Evolutionary conservation across 208 protist genomes (phyloP).

Genomic region (Trypanosoma caninum): DNA sequence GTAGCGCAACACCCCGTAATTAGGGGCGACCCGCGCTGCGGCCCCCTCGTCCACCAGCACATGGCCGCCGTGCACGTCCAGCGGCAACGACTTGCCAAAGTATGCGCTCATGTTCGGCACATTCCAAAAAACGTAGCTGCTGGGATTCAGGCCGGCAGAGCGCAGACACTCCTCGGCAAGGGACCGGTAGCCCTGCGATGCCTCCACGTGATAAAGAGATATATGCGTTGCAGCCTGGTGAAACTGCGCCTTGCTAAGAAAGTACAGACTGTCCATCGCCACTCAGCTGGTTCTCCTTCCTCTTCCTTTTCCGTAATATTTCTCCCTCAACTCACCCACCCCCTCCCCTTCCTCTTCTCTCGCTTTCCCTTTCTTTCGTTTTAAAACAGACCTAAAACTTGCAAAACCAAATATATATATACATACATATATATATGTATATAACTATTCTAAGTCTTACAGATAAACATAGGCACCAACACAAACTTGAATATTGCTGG

Average conservation of each 20-base stretch:
- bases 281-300: not conserved
- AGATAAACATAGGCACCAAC: too few relatives aligned
- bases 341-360: not conserved
- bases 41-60: slow-evolving; percentile 72
- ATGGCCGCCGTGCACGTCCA: slow-evolving; percentile 74
- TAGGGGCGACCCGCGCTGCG: slow-evolving; percentile 39
- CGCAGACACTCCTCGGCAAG: slow-evolving; percentile 44
- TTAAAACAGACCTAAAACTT: not conserved
- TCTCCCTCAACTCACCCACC: too few relatives aligned
- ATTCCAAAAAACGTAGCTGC: slow-evolving; percentile 61
- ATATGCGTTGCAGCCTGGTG: slow-evolving; percentile 80
- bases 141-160: slow-evolving; percentile 36
- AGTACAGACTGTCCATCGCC: slow-evolving; percentile 72
- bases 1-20: slow-evolving; percentile 76
- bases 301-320: not conserved
- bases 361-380: not conserved
- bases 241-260: slow-evolving; percentile 69
- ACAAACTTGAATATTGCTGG: too few relatives aligned
- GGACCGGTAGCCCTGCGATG: slow-evolving; percentile 39
- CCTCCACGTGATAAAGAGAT: slow-evolving; percentile 71
- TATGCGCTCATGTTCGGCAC: slow-evolving; percentile 69
- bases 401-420: too few relatives aligned
- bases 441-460: too few relatives aligned
- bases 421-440: too few relatives aligned
- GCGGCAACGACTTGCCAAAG: slow-evolving; percentile 58